These are phyloP conservation scores for Diaporthe nobilis DNA, from an alignment of 2,329 filamentous ascomycete species.

Conservation along the genomic window DNA sequence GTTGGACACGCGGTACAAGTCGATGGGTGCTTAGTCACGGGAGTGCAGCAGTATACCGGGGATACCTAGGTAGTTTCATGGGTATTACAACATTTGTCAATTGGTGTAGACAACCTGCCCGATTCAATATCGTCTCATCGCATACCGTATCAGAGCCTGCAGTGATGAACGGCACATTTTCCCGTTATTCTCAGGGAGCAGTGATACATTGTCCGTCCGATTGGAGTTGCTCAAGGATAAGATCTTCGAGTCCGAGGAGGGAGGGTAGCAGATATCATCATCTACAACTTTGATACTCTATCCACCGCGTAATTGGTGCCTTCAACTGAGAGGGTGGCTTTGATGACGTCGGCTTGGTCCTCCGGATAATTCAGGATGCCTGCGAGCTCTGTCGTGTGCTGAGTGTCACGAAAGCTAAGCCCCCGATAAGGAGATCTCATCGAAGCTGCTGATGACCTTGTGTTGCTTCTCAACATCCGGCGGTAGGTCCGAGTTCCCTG, in stretches of 20 bases:
- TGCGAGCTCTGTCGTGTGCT: background rate
- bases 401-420: background rate
- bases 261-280: constrained; percentile 9
- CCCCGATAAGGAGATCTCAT: constrained; percentile 42
- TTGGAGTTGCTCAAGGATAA: background rate
- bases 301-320: constrained; percentile 1
- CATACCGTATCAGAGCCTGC: background rate
- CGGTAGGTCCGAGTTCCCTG: constrained; percentile 77
- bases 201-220: background rate
- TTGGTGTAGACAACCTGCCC: background rate
- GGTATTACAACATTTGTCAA: constrained; percentile 3
- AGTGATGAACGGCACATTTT: background rate
- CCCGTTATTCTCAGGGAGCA: background rate
- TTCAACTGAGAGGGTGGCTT: background rate
- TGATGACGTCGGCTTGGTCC: background rate
- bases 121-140: background rate
- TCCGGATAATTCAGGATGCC: background rate
- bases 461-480: constrained; percentile 52
- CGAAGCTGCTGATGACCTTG: constrained; percentile 51
- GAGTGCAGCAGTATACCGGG: background rate
- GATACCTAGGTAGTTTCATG: background rate
- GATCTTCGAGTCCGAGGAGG: background rate
- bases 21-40: constrained; percentile 34
- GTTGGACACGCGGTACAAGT: background rate
- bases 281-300: constrained; percentile 1